Percentiles rank a stretch among this genome's conserved stretches.
These are phyloP conservation scores for Kodamaea fukazawae DNA, from an alignment of 805 yeast genomes.

Conservation along the genomic window DNA sequence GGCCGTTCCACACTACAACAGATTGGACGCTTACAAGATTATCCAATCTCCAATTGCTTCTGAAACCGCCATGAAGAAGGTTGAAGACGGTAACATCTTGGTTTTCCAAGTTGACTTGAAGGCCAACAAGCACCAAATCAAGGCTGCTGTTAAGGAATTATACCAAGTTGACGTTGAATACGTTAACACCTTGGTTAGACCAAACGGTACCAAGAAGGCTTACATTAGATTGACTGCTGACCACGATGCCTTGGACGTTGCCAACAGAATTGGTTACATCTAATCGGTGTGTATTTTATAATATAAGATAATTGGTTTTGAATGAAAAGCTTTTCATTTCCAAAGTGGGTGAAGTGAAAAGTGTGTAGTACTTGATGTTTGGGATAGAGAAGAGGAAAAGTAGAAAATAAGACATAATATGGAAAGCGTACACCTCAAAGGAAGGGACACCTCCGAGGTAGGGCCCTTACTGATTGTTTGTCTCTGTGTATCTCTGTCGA, in stretches of 20 bases:
- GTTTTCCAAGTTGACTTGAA: constrained; percentile 97
- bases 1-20: constrained; percentile 95
- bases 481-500: too few species aligned
- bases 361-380: too few species aligned
- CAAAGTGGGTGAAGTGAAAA: too few species aligned
- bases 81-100: constrained; percentile 98
- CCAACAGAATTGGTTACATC: constrained; percentile 99
- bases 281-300: constrained; percentile 39
- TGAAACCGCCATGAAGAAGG: constrained; percentile 99
- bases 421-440: too few species aligned
- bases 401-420: too few species aligned
- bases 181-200: constrained; percentile 96
- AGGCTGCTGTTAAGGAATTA: constrained; percentile 96
- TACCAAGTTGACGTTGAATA: constrained; percentile 92
- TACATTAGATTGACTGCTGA: constrained; percentile 98
- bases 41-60: constrained; percentile 93
- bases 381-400: too few species aligned
- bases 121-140: constrained; percentile 98
- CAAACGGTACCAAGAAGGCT: constrained; percentile 99
- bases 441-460: too few species aligned
- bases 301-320: constrained; percentile 11
- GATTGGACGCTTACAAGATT: constrained; percentile 94
- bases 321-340: not conserved
- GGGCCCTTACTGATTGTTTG: too few species aligned
- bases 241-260: constrained; percentile 98